Conservation (phyloP, 805 yeast genomes). For the Cyberlindnera veronae region DNA sequence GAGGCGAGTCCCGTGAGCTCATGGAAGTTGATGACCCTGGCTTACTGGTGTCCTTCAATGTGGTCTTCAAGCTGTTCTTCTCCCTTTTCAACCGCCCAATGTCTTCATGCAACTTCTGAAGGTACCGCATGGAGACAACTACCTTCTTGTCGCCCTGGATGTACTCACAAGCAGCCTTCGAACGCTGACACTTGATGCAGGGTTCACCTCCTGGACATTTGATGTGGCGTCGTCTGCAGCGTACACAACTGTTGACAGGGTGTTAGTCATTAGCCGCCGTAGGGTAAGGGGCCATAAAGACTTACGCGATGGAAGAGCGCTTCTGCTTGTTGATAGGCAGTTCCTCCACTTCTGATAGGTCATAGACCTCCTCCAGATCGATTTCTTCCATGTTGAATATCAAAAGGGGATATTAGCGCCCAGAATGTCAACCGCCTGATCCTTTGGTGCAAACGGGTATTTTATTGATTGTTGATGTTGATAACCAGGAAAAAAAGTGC, state of each 20-base stretch:
- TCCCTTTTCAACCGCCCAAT: conserved; percentile 62
- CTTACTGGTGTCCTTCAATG: conserved; percentile 11
- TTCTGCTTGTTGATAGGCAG: conserved; percentile 21
- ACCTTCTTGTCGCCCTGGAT: conserved; percentile 69
- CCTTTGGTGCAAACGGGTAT: too few relatives aligned
- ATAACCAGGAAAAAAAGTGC: neutral
- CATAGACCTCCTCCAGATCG: conserved; percentile 4
- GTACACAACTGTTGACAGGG: conserved; percentile 40
- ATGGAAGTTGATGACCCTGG: neutral
- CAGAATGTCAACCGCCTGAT: neutral
- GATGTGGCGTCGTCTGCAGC: conserved; percentile 70
- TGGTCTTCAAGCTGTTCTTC: conserved; percentile 51
- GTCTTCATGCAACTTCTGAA: conserved; percentile 64
- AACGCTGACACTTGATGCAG: conserved; percentile 56
- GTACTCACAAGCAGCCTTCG: conserved; percentile 62
- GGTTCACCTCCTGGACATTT: conserved; percentile 80
- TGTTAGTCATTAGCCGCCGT: neutral
- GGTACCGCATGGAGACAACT: conserved; percentile 67
- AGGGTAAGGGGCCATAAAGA: neutral
- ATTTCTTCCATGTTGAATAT: neutral
- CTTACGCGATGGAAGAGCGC: conserved; percentile 24
- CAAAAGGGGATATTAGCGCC: neutral
- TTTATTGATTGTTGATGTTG: neutral
- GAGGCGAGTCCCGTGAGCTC: neutral
- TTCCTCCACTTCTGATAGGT: conserved; percentile 9